Conservation (phyloP, 768 basidiomycete species). For the Kwoniella dendrophila region DNA sequence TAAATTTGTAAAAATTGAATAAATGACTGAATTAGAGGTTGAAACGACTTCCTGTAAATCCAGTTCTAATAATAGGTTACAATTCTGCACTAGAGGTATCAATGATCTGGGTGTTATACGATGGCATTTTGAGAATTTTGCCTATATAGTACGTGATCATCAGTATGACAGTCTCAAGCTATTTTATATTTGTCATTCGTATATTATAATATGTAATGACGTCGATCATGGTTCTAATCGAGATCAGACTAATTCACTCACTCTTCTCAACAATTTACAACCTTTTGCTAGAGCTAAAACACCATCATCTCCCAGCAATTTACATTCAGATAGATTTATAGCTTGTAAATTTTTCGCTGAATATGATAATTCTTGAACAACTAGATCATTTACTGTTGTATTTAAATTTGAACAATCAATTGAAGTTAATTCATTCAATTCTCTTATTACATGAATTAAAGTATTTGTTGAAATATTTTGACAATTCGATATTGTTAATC, state of each 20-base stretch:
- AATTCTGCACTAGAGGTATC: constrained; percentile 71
- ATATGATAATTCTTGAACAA: constrained; percentile 70
- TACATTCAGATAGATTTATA: constrained; percentile 85
- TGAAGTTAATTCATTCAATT: constrained; percentile 76
- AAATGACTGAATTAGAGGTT: constrained; percentile 74
- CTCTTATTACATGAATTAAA: constrained; percentile 68
- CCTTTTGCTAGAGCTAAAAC: constrained; percentile 73
- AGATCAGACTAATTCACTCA: constrained; percentile 34
- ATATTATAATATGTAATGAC: too few species aligned
- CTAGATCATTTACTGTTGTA: constrained; percentile 69
- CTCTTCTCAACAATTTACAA: constrained; percentile 76
- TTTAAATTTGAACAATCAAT: constrained; percentile 78
- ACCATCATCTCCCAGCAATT: constrained; percentile 73
- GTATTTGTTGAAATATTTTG: constrained; percentile 66
- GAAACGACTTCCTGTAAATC: constrained; percentile 82
- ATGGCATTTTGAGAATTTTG: constrained; percentile 81
- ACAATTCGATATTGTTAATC: constrained; percentile 84
- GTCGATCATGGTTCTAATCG: too few species aligned
- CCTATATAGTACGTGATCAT: constrained; percentile 52
- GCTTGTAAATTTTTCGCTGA: constrained; percentile 80
- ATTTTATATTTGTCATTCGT: too few species aligned
- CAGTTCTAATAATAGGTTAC: constrained; percentile 87
- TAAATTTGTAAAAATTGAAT: constrained; percentile 80
- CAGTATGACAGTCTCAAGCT: too few species aligned
- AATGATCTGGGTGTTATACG: constrained; percentile 76